Evolutionary conservation across 2,329 filamentous ascomycete species (phyloP).

Genomic region (Aureobasidium lini): DNA sequence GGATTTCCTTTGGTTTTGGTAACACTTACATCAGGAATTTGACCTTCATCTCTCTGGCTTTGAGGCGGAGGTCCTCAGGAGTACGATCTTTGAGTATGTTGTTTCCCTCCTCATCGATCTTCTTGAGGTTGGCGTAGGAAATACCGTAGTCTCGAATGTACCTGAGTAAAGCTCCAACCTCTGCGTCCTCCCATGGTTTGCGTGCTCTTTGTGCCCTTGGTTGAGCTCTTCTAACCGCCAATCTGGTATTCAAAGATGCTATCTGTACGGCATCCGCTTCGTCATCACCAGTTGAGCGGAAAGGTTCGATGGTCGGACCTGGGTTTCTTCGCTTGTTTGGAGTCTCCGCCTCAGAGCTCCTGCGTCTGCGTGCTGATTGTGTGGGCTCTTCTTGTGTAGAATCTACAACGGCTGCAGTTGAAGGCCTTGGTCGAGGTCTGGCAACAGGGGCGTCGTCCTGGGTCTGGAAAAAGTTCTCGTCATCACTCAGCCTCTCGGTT

Average conservation of each 20-base stretch:
- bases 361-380: not conserved
- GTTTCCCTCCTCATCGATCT: conserved; percentile 24
- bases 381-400: not conserved
- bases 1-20: conserved; percentile 7
- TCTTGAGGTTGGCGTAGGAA: conserved; percentile 41
- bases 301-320: conserved; percentile 23
- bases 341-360: not conserved
- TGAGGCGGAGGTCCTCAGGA: conserved; percentile 42
- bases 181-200: conserved; percentile 29
- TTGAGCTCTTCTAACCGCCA: conserved; percentile 27
- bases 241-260: not conserved
- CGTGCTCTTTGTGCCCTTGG: conserved; percentile 24
- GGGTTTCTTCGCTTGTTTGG: conserved; percentile 23
- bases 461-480: conserved; percentile 39
- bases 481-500: conserved; percentile 29
- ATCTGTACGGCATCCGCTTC: not conserved
- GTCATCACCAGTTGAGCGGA: conserved; percentile 20
- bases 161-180: conserved; percentile 38
- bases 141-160: conserved; percentile 37
- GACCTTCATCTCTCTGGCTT: conserved; percentile 47
- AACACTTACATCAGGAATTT: conserved; percentile 36
- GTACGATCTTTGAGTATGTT: conserved; percentile 25
- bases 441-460: conserved; percentile 25
- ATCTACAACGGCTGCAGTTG: not conserved
- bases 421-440: conserved; percentile 2